These are phyloP conservation scores for Gleditsia sinensis DNA, from an alignment of 306 rosid species.

Conservation along the genomic window DNA sequence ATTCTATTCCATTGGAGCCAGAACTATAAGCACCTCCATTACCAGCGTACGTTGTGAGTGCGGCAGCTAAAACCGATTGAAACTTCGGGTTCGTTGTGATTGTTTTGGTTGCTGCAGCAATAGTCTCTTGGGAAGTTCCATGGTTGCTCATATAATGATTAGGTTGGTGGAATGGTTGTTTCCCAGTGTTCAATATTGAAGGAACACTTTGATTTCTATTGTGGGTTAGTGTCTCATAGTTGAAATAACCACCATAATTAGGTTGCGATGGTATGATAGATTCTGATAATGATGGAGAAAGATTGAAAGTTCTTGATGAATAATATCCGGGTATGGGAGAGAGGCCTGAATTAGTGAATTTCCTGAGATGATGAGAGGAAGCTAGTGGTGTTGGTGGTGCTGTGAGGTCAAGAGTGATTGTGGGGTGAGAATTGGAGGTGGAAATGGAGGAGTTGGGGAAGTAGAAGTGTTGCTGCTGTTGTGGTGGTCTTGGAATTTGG, in stretches of 20 bases:
- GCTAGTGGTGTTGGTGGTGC: slow-evolving; percentile 32
- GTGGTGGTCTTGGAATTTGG: slow-evolving; percentile 35
- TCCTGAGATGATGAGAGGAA: slow-evolving; percentile 33
- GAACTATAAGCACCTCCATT: neutral
- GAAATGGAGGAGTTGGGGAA: slow-evolving; percentile 52
- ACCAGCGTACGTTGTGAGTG: slow-evolving; percentile 34
- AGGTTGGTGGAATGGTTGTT: slow-evolving; percentile 38
- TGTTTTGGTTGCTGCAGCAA: slow-evolving; percentile 41
- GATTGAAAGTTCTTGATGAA: neutral
- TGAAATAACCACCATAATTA: slow-evolving; percentile 15
- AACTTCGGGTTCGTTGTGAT: slow-evolving; percentile 38
- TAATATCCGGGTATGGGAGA: slow-evolving; percentile 4
- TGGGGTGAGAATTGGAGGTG: slow-evolving; percentile 59
- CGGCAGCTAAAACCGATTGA: slow-evolving; percentile 42
- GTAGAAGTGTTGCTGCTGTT: slow-evolving; percentile 22
- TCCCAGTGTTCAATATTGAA: slow-evolving; percentile 22
- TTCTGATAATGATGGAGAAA: neutral
- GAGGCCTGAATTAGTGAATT: slow-evolving; percentile 18
- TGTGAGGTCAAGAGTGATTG: slow-evolving; percentile 62
- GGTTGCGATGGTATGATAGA: too few species aligned
- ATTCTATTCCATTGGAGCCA: too few species aligned
- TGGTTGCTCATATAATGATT: slow-evolving; percentile 27
- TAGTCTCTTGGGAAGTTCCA: slow-evolving; percentile 17
- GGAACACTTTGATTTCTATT: slow-evolving; percentile 32
- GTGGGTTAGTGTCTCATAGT: slow-evolving; percentile 22